These are phyloP conservation scores for Geotrichum reessii DNA, from an alignment of 1,139 yeast genomes.

Conservation along the genomic window DNA sequence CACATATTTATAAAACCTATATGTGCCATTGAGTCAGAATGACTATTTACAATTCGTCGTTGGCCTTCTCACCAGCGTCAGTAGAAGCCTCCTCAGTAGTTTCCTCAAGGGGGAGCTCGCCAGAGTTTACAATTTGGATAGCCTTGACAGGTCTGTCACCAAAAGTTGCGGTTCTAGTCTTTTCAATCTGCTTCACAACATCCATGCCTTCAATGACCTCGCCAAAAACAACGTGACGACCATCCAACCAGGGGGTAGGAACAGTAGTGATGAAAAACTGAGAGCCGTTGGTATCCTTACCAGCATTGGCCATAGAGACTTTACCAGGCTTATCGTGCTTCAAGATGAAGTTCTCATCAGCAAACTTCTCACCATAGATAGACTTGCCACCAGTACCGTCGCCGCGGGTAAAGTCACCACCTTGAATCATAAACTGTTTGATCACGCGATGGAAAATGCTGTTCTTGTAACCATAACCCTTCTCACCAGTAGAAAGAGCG, in stretches of 20 bases:
- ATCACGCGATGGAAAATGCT: constrained; percentile 92
- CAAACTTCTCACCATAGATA: constrained; percentile 82
- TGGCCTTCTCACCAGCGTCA: constrained; percentile 12
- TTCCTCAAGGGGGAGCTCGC: constrained; percentile 48
- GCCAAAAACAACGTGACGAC: constrained; percentile 93
- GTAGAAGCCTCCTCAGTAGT: constrained; percentile 8
- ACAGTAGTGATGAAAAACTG: constrained; percentile 95
- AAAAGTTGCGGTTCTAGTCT: constrained; percentile 58
- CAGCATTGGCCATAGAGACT: constrained; percentile 94
- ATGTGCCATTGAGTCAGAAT: no score
- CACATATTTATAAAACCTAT: neutral
- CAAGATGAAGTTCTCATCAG: constrained; percentile 80
- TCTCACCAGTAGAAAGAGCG: constrained; percentile 72
- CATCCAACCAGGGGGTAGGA: constrained; percentile 85
- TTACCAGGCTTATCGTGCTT: constrained; percentile 69
- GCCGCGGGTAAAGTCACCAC: constrained; percentile 92
- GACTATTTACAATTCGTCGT: constrained; percentile 24
- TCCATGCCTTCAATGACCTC: constrained; percentile 87
- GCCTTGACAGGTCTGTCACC: constrained; percentile 68
- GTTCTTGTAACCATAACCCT: constrained; percentile 76
- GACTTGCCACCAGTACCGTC: constrained; percentile 96
- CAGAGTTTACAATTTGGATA: constrained; percentile 68
- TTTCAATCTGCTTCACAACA: constrained; percentile 70
- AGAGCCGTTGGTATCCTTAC: constrained; percentile 93
- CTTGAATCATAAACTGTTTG: constrained; percentile 92